Conservation (phyloP, 768 basidiomycete genomes). For the Boletus edulis region DNA sequence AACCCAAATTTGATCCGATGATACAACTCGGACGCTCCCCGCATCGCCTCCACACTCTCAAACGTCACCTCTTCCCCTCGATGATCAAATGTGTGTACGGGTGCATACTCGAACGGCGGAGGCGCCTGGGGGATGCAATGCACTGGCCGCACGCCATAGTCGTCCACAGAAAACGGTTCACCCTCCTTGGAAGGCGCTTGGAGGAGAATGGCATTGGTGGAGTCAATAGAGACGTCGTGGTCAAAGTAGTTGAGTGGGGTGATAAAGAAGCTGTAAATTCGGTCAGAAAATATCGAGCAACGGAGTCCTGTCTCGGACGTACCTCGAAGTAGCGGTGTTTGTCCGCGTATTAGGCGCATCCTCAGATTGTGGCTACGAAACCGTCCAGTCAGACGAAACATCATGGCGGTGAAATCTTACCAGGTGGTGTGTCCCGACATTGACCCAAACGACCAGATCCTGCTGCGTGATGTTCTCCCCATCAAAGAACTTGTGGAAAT, state of each 20-base stretch:
- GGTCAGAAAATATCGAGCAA: background rate
- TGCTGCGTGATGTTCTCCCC: slow-evolving; percentile 62
- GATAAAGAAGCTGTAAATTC: slow-evolving; percentile 45
- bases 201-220: slow-evolving; percentile 50
- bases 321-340: slow-evolving; percentile 55
- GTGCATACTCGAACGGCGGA: slow-evolving; percentile 39
- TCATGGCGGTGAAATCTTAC: slow-evolving; percentile 22
- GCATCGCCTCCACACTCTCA: slow-evolving; percentile 37
- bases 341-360: slow-evolving; percentile 62
- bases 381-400: background rate
- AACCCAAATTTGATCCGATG: slow-evolving; percentile 37
- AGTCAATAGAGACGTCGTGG: slow-evolving; percentile 58
- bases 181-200: slow-evolving; percentile 37
- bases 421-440: slow-evolving; percentile 66
- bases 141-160: slow-evolving; percentile 48
- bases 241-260: slow-evolving; percentile 68
- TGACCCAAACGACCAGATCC: slow-evolving; percentile 66
- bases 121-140: slow-evolving; percentile 40
- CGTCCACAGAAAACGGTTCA: slow-evolving; percentile 42
- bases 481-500: slow-evolving; percentile 64
- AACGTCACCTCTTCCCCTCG: slow-evolving; percentile 32
- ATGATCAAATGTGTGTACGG: slow-evolving; percentile 32
- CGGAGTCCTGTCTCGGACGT: background rate
- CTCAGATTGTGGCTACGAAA: slow-evolving; percentile 54
- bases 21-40: slow-evolving; percentile 37